Percentiles rank a stretch among this genome's conserved stretches.
phyloP scores from a whole-genome alignment of 2,329 filamentous ascomycete species.

The Diaporthe citri region DNA sequence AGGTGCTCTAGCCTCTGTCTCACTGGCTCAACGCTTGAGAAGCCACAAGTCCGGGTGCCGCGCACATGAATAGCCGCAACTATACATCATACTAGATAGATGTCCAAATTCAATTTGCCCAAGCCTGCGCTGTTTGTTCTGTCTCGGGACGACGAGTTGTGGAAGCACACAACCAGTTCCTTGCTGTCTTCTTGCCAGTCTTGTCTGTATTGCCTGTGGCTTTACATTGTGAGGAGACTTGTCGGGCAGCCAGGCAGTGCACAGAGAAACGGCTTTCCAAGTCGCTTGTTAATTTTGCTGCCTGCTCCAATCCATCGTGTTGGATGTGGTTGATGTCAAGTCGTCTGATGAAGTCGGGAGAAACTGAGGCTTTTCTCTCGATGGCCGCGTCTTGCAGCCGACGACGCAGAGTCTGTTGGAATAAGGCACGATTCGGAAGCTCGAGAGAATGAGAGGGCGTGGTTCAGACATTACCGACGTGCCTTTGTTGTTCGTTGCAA shows the following conservation, averaged over 20 bases:
- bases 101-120: background rate
- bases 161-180: background rate
- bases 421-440: too few relatives aligned
- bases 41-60: background rate
- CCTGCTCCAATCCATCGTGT: background rate
- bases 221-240: background rate
- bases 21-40: background rate
- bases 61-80: too few relatives aligned
- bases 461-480: background rate
- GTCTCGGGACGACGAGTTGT: background rate
- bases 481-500: background rate
- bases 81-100: too few relatives aligned
- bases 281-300: background rate
- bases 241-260: accelerated
- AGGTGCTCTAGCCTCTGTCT: background rate
- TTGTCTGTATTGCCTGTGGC: background rate
- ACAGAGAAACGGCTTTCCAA: too few relatives aligned
- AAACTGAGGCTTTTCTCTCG: background rate
- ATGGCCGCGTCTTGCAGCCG: background rate
- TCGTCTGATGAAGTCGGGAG: background rate
- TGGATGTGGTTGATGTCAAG: background rate
- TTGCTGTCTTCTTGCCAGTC: background rate
- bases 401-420: too few relatives aligned
- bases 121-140: background rate
- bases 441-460: too few relatives aligned